Evolutionary conservation across 2,329 filamentous ascomycete genomes (phyloP).

Genomic region (Triangularia setosa): DNA sequence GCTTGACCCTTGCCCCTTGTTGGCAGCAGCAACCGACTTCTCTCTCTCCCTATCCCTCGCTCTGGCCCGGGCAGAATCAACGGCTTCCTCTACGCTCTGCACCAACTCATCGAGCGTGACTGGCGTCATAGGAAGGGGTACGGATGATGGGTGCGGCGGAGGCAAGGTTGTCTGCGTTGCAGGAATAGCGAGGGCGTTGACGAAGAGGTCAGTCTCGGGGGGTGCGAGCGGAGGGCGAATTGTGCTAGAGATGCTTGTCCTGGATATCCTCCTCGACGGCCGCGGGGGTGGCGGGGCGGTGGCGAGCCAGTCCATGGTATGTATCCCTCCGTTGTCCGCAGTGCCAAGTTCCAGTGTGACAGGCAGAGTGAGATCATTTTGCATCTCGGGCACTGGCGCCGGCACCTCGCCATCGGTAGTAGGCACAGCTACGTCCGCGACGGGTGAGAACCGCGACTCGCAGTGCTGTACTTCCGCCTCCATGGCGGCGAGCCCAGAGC

Average conservation of each 20-base stretch:
- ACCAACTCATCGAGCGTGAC: slow-evolving; percentile 33
- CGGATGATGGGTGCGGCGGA: background rate
- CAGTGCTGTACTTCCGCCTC: background rate
- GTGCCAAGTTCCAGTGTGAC: background rate
- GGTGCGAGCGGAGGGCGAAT: background rate
- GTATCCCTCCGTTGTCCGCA: background rate
- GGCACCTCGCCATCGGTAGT: background rate
- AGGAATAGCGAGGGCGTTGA: background rate
- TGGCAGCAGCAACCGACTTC: background rate
- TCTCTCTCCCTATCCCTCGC: slow-evolving; percentile 17
- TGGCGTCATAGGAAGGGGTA: slow-evolving; percentile 26
- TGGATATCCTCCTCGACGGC: background rate
- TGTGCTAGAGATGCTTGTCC: background rate
- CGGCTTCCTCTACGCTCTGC: slow-evolving; percentile 30
- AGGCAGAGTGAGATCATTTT: background rate
- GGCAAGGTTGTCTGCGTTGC: background rate
- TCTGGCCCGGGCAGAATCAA: slow-evolving; percentile 19
- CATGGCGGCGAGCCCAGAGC: background rate
- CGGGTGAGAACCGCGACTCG: slow-evolving; percentile 1
- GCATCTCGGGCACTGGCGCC: background rate
- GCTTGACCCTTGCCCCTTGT: background rate
- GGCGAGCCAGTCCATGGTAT: background rate
- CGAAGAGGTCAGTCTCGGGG: background rate
- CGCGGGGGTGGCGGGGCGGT: background rate
- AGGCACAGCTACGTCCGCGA: background rate